A percentile compares a stretch with the other conserved stretches of the same genome.
These are phyloP conservation scores for Salix purpurea DNA, from an alignment of 345 rosid species.

Conservation along the genomic window DNA sequence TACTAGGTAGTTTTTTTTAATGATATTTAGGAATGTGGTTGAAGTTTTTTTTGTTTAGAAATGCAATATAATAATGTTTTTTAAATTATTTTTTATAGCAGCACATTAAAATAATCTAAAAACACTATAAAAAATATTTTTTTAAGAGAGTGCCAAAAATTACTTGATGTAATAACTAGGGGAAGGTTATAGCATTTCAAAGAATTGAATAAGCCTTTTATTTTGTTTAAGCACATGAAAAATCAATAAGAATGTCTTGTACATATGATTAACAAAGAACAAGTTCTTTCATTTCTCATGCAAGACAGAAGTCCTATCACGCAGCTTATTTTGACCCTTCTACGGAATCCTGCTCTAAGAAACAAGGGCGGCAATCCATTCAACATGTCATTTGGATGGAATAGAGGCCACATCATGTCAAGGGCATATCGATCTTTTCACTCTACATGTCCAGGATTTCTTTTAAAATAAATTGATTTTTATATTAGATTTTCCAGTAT, in stretches of 20 bases:
- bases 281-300: not conserved
- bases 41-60: too few relatives aligned
- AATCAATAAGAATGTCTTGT: not conserved
- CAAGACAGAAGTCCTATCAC: not conserved
- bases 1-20: too few relatives aligned
- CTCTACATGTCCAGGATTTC: too few relatives aligned
- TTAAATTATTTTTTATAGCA: too few relatives aligned
- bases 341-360: not conserved
- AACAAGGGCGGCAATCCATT: not conserved
- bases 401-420: not conserved
- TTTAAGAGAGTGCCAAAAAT: too few relatives aligned
- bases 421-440: not conserved
- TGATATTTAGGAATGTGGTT: too few relatives aligned
- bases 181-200: not conserved
- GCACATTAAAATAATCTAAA: too few relatives aligned
- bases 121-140: too few relatives aligned
- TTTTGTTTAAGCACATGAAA: not conserved
- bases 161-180: not conserved
- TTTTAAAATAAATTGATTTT: too few relatives aligned
- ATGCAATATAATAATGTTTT: too few relatives aligned
- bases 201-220: not conserved
- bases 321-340: constrained; percentile 18
- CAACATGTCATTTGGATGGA: not conserved
- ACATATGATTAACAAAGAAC: not conserved
- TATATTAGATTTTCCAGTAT: too few relatives aligned